Evolutionary conservation across 345 rosid species (phyloP), one percentile per base, ranked within the genome.

Genomic region (Passiflora organensis): DNA sequence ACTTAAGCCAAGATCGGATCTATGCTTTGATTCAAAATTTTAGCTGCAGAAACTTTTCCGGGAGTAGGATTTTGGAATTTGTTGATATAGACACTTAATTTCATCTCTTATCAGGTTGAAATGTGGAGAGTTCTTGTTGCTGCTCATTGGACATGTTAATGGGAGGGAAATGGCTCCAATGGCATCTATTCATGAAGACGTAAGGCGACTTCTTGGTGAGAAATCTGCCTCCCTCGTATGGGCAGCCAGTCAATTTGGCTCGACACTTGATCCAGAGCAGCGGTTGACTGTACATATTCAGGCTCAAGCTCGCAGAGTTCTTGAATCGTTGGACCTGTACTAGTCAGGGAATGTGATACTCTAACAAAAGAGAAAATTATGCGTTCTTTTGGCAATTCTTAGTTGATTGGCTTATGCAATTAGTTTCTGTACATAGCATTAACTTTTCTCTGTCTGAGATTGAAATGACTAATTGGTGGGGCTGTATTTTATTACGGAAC

Each of bases 171-270:
- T 72, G 19, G 65, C 99, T 43, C 87, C 97, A 24, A 83, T 93
- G 76, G 86, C 89, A 17, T 72, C 87, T 52, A 72, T 93, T 63
- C 87, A 89, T 36, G 96, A 93, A 58, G 97, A 93, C 44, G 45
- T 93, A 43, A 82, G 83, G 65, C 95, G 80, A 24, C 87, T 89
- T 67, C 75, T 93, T 10, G 99, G 99, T 70, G 97, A 93, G 79
- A 80, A 83, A 62, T 86, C 91, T 0, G 97, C 99, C 12, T 86
- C 99, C 49, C 71, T 89, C 70, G 81, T 93, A 77, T 93, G 97
- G 99, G 97, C 99, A 4, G 96, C 99, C 19, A 89, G 95, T 73
- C 98, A 88, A 53, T 84, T 86, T 32, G 95, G 89, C 43, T 85
- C 97, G 44, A 85, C 95, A 48, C 76, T 88, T 37, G 87, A 84